Percentiles rank a stretch among this genome's conserved stretches.
Evolutionary conservation across 768 basidiomycete genomes (phyloP).

Genomic region (Podaxis mareebaensis): DNA sequence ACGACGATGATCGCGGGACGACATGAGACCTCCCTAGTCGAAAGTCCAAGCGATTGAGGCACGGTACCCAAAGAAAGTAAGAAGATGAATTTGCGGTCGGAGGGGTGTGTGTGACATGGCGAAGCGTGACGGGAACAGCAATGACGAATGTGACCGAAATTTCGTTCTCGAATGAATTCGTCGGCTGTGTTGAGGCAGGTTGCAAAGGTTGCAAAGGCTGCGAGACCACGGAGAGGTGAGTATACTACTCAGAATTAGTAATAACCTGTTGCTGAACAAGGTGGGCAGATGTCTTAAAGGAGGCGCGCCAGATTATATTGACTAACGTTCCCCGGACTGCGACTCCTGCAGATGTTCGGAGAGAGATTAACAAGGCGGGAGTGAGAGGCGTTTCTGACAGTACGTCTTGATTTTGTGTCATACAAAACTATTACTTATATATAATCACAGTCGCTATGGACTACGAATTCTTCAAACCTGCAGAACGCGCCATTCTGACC

Average conservation of each 20-base stretch:
- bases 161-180: background rate
- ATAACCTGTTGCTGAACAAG: background rate
- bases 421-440: background rate
- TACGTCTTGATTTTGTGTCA: constrained; percentile 20
- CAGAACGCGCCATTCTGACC: constrained; percentile 58
- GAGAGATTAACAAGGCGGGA: constrained; percentile 39
- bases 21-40: constrained; percentile 40
- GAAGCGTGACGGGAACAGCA: constrained; percentile 11
- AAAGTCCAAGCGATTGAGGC: background rate
- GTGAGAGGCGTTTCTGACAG: constrained; percentile 50
- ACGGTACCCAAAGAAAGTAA: background rate
- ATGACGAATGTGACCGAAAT: constrained; percentile 8
- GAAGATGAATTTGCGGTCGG: background rate
- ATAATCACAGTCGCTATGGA: constrained; percentile 51
- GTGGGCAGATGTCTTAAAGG: constrained; percentile 21
- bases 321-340: constrained; percentile 51
- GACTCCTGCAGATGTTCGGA: constrained; percentile 55
- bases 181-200: background rate
- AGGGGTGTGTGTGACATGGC: constrained; percentile 12
- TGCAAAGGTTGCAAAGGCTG: background rate
- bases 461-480: constrained; percentile 61
- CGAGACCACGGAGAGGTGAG: constrained; percentile 2
- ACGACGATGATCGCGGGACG: constrained; percentile 55
- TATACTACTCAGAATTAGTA: background rate
- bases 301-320: constrained; percentile 46